Percentiles rank a stretch among this genome's conserved stretches.
Conservation (phyloP, 2,329 filamentous ascomycete species). For the Fusarium oligoseptatum region DNA sequence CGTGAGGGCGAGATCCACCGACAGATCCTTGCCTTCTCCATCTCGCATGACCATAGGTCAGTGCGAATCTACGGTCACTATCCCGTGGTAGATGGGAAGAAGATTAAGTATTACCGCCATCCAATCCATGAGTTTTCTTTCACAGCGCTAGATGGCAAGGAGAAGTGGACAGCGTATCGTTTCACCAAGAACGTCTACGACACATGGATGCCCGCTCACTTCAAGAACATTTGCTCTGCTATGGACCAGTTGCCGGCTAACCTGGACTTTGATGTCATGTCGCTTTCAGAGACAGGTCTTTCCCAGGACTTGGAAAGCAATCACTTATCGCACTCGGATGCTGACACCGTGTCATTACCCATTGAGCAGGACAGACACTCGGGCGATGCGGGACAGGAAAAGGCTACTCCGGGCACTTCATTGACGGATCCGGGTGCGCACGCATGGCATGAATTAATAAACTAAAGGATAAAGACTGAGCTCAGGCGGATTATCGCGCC, state of each 20-base stretch:
- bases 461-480: not conserved
- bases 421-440: too few species aligned
- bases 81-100: conserved; percentile 51
- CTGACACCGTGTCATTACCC: not conserved
- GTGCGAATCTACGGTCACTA: conserved; percentile 59
- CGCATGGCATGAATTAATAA: too few species aligned
- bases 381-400: not conserved
- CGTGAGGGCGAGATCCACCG: conserved; percentile 55
- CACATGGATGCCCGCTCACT: conserved; percentile 9
- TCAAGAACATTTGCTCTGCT: conserved; percentile 20
- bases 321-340: not conserved
- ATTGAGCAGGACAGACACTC: not conserved
- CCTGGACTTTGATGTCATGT: conserved; percentile 13
- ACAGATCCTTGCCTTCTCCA: conserved; percentile 59
- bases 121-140: conserved; percentile 52
- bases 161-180: conserved; percentile 17
- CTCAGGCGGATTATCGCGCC: not conserved
- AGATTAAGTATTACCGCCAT: conserved; percentile 55
- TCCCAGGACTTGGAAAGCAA: conserved; percentile 10
- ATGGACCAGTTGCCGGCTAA: conserved; percentile 22
- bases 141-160: conserved; percentile 24
- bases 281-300: not conserved
- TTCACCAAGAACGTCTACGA: conserved; percentile 23
- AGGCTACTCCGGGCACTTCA: not conserved
- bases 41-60: conserved; percentile 49